A percentile compares a stretch with the other conserved stretches of the same genome.
phyloP scores from a whole-genome alignment of 441 rosid species.

The Populus hybrid region DNA sequence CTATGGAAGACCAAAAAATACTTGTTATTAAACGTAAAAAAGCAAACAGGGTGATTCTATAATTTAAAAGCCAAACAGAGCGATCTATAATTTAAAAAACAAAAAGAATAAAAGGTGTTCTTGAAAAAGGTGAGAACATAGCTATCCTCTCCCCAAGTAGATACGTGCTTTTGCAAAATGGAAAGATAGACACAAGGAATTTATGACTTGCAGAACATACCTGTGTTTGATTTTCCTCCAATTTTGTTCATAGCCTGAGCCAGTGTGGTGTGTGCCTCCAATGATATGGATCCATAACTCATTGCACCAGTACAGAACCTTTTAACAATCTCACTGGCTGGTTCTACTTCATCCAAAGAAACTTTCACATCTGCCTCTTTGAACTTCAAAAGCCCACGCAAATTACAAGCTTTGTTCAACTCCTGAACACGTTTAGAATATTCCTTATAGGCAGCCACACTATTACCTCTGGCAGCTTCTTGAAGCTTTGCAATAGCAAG shows the following conservation, averaged over 20 bases:
- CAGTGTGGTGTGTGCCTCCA: slow-evolving; percentile 89
- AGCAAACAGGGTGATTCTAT: too few relatives aligned
- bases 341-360: slow-evolving; percentile 89
- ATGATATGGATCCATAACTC: slow-evolving; percentile 99
- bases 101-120: not conserved
- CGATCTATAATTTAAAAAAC: not conserved
- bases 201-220: slow-evolving; percentile 30
- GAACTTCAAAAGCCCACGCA: slow-evolving; percentile 93
- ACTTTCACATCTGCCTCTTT: slow-evolving; percentile 62
- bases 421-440: slow-evolving; percentile 96
- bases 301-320: slow-evolving; percentile 99
- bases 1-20: too few relatives aligned
- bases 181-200: not conserved
- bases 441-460: slow-evolving; percentile 94
- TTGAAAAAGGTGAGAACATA: not conserved
- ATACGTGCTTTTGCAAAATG: not conserved
- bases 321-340: slow-evolving; percentile 98
- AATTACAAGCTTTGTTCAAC: slow-evolving; percentile 84
- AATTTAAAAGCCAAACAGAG: not conserved
- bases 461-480: slow-evolving; percentile 92
- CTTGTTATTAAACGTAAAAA: too few relatives aligned
- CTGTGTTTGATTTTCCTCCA: slow-evolving; percentile 99
- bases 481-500: slow-evolving; percentile 96
- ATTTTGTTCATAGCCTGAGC: slow-evolving; percentile 97
- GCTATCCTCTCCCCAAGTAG: not conserved